These are phyloP conservation scores for Peronospora tabacina DNA, from an alignment of 352 stramenopile genomes.

Conservation along the genomic window DNA sequence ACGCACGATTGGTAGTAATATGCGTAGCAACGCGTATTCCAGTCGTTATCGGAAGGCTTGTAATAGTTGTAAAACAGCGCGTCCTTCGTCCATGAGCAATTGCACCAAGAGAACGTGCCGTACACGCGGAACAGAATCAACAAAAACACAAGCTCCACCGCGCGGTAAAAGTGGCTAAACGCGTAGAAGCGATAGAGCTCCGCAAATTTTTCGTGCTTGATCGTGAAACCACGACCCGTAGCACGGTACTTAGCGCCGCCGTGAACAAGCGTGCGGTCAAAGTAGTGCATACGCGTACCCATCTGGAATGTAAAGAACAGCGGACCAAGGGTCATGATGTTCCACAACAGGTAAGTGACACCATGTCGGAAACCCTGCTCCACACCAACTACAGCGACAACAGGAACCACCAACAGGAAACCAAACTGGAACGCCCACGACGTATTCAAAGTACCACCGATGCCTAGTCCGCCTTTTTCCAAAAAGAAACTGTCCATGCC, in stretches of 20 bases:
- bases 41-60: constrained; percentile 69
- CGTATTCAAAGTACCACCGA: constrained; percentile 92
- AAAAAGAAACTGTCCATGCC: constrained; percentile 89
- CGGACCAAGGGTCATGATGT: constrained; percentile 94
- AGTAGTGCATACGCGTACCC: constrained; percentile 98
- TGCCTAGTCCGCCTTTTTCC: constrained; percentile 89
- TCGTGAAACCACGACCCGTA: constrained; percentile 98
- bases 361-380: constrained; percentile 94
- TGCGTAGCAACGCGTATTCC: constrained; percentile 72
- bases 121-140: constrained; percentile 82
- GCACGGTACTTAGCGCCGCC: constrained; percentile 96
- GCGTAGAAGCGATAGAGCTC: constrained; percentile 98
- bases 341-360: constrained; percentile 89
- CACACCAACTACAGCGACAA: constrained; percentile 96
- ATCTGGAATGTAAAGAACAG: constrained; percentile 99
- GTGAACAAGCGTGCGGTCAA: constrained; percentile 96
- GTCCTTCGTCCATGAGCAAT: constrained; percentile 78
- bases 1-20: constrained; percentile 88
- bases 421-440: constrained; percentile 94
- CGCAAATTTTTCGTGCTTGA: constrained; percentile 96
- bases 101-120: constrained; percentile 91
- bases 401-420: constrained; percentile 94
- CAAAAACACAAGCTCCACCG: constrained; percentile 90
- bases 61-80: constrained; percentile 68
- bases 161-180: constrained; percentile 96